These are phyloP conservation scores for Macrotyloma uniflorum DNA, from an alignment of 306 rosid genomes.

Conservation along the genomic window DNA sequence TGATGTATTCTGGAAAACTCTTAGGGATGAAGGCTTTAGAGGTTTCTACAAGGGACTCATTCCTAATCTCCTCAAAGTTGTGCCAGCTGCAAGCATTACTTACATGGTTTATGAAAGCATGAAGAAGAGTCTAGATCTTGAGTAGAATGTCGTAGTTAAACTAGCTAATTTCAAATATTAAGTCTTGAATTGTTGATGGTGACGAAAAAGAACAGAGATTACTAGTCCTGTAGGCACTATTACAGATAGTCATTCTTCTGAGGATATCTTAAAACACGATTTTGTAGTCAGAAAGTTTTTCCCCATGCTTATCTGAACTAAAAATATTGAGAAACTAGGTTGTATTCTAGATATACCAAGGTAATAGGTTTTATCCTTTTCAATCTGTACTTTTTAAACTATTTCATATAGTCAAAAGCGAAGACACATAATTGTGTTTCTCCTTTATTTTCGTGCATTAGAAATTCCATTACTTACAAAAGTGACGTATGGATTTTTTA, in stretches of 20 bases:
- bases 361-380: constrained; percentile 37
- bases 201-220: constrained; percentile 49
- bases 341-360: constrained; percentile 39
- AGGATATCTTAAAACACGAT: constrained; percentile 50
- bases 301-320: constrained; percentile 55
- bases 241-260: constrained; percentile 49
- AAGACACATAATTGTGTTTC: neutral
- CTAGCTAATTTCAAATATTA: constrained; percentile 42
- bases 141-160: constrained; percentile 37
- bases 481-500: neutral
- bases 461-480: constrained; percentile 14
- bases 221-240: constrained; percentile 47
- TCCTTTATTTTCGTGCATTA: neutral
- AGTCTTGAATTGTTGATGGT: constrained; percentile 44
- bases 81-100: constrained; percentile 66
- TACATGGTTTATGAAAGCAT: constrained; percentile 57
- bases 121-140: constrained; percentile 57
- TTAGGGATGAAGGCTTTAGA: constrained; percentile 47
- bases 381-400: constrained; percentile 22
- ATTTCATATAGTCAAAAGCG: constrained; percentile 7
- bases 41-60: constrained; percentile 63
- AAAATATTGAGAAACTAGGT: constrained; percentile 52
- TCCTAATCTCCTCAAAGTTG: constrained; percentile 67
- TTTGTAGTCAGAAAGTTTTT: constrained; percentile 68
- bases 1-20: constrained; percentile 58